These are phyloP conservation scores for Phytopythium cucurbitacearum DNA, from an alignment of 352 stramenopile species.

Conservation along the genomic window DNA sequence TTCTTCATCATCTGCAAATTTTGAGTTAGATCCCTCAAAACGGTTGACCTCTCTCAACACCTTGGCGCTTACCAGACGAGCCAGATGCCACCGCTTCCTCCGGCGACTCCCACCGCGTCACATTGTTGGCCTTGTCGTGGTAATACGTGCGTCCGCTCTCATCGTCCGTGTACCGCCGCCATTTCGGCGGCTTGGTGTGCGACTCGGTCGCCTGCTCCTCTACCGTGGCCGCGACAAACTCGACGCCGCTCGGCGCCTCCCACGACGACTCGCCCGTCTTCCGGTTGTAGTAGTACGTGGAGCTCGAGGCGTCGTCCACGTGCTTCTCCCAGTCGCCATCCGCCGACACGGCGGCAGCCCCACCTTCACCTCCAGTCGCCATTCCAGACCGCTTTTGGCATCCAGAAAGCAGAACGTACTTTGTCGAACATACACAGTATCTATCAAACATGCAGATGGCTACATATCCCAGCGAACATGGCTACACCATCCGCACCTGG, in stretches of 20 bases:
- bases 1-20: conserved; percentile 9
- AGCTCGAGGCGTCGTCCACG: conserved; percentile 56
- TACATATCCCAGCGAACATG: too few relatives aligned
- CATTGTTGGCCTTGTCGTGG: conserved; percentile 62
- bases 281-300: conserved; percentile 75
- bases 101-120: conserved; percentile 74
- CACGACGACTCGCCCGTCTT: conserved; percentile 69
- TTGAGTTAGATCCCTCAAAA: conserved; percentile 4
- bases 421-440: not conserved
- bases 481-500: conserved; percentile 52
- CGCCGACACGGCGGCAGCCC: conserved; percentile 1
- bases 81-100: conserved; percentile 28
- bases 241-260: conserved; percentile 46
- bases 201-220: conserved; percentile 2
- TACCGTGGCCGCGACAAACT: conserved; percentile 7
- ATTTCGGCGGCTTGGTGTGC: conserved; percentile 27
- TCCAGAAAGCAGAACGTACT: not conserved
- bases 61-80: conserved; percentile 6
- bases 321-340: conserved; percentile 57
- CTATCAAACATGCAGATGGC: not conserved
- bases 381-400: not conserved
- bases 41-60: conserved; percentile 15
- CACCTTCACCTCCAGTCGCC: not conserved
- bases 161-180: conserved; percentile 65
- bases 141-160: conserved; percentile 58